Evolutionary conservation across 495 filamentous ascomycete genomes (phyloP), one percentile per base, ranked within the genome.

Genomic region (Rostrohypoxylon terebratum): DNA sequence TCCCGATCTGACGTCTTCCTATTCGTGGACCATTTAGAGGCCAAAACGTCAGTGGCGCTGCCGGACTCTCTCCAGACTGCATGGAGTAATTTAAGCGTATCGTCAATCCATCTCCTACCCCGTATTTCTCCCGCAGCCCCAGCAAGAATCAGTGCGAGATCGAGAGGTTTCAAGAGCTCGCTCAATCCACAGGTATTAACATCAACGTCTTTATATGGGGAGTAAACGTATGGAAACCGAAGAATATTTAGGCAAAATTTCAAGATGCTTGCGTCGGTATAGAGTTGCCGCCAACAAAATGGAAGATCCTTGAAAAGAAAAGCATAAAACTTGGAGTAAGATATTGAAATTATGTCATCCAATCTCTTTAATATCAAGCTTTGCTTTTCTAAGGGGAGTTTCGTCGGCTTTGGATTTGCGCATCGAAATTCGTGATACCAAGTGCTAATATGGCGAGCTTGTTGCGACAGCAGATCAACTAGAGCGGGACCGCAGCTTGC

Each of bases 91-190:
- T 77, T 75, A 13, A 93, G 74, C 0, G 89, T 75, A 36, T 71
- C 63, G 57, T 92, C 85, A 53, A 95, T 85, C 75, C 89, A 83
- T n/a, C 73, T 78, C 64, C 86, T 86, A n/a, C 91, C 87, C 10
- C 84, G 73, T 4, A 33, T 44, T 28, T 74, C 50, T 2, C 86
- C 77, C 3, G 89, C 88, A 0, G 89, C 92, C 0, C 94, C 96
- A 21, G 93, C 87, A 77, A 97, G 89, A 53, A 97, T 95, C 53
- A 96, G 74, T 0, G 93, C 91, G 77, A 90, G 90, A 70, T 99
- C 96, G 0, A 97, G 85, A 2, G 83, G 79, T 58, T 85, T 81
- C 21, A 97, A 84, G n/a, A 90, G 83, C 11, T 82, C 79, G 18
- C 78, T 78, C 8, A 83, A 67, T 0, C 83, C 62, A 79, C 82